Base-by-base conservation (phyloP, 768 basidiomycete genomes). In the Pholiota molesta region DNA sequence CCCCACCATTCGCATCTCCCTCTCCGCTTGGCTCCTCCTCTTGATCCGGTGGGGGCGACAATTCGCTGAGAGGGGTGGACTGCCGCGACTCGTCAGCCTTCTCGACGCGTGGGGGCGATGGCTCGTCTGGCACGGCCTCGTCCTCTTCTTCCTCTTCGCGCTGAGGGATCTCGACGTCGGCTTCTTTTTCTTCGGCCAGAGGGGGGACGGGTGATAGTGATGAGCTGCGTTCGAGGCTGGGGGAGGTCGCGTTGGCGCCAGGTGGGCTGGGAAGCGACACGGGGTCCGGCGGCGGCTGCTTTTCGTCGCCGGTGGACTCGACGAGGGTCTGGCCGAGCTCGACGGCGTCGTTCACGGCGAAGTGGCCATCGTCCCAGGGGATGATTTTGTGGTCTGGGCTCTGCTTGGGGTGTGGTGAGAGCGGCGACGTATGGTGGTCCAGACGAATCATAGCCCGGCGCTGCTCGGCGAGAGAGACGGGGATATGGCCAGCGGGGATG, bases 21-120 rank as follows among this genome's bases (percentile, higher is more conserved):
- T 75, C 73, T 55, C 79, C 75, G 56, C 75, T 74, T 3, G 79
- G 78, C 16, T 77, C 74, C 40, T 68, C 65, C 21, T 64, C 63
- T 28, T 85, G 85, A 52, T 86, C 85, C 42, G 87, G 85, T 0
- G 87, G 81, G 0, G 89, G 86, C 8, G 90, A 90, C 26, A 91
- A 84, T 64, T 91, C 90, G 65, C 88, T 91, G 70, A 93, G 84
- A 3, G 91, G 91, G 0, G 90, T 91, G 21, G 88, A 88, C 61
- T 80, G 80, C 31, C 86, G 78, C 59, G 88, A 89, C 14, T 62
- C 62, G 45, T 58, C 62, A 14, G 73, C 68, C 57, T 74, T 67
- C 14, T 71, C 73, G 53, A 65, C 69, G 55, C 69, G 66, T 47
- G 60, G 52, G 53, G 60, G 55, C 26, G 58, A 53, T 33, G 60